Base-by-base conservation (phyloP, 192 early-diverging fungal genomes). In the Funneliformis geosporum region DNA sequence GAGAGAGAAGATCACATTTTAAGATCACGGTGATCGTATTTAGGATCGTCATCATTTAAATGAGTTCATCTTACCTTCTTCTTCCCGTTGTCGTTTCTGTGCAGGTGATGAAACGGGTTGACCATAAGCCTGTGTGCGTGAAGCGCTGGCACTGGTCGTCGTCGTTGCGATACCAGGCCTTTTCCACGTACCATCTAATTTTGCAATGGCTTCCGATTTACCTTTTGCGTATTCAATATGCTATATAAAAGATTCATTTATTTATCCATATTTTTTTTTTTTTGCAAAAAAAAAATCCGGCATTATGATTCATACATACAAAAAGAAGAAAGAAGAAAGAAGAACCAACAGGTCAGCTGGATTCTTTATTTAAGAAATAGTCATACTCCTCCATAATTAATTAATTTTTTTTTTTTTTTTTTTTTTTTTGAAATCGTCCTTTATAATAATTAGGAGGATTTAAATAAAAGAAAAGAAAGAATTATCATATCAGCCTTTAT, bases 221-320 rank as follows among this genome's bases (percentile, higher is more conserved):
- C 87, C 80, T 83, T 92, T 93, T 73, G 92, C 91, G 80, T 94
- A 96, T 70, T 88, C 85, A 38, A 95, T 92, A 79, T 87, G 87
- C 93, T 94, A 79, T 33, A 47, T 33, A 21, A 39, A 59, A 2
- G 70, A 59, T 23, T 16, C 11, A 46, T 69, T 21, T 25, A 23
- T 16, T 23, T 21, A 27, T n/a, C 21, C 67, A 47, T 47, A 12
- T 47, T 12, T 47, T 33, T 33, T 33, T 33, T 33, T 33, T 33
- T 33, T 33, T 33, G 2, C 1, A 0, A 33, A 33, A 33, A 33
- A 33, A 33, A 33, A 33, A 47, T 47, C 3, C 4, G 60, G 11
- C 77, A 62, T 60, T 78, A 74, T n/a, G 18, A 59, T 39, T 28
- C 27, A 25, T 60, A 16, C 23, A 12, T 16, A 23, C 18, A 47